phyloP scores from a whole-genome alignment of 495 filamentous ascomycete species.

The Penicillium antarcticum region DNA sequence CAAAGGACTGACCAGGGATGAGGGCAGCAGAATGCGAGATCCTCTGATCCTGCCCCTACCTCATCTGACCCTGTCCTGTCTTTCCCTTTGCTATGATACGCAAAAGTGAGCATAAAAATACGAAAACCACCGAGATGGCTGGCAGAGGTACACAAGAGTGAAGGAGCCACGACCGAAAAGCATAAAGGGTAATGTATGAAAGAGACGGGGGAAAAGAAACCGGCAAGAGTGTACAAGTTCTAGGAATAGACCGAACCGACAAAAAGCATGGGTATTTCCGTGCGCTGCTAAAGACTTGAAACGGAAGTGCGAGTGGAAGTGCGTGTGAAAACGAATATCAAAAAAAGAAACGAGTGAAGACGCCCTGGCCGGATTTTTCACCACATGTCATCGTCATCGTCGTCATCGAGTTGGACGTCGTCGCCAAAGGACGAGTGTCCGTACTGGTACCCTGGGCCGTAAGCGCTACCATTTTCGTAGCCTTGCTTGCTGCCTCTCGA shows the following conservation, averaged over 20 bases:
- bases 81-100: neutral
- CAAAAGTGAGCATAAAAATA: constrained; percentile 13
- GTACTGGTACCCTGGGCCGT: constrained; percentile 45
- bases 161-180: neutral
- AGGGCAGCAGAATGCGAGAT: neutral
- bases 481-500: constrained; percentile 50
- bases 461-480: constrained; percentile 45
- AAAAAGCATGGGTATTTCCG: constrained; percentile 36
- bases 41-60: no score
- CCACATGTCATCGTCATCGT: constrained; percentile 58
- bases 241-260: constrained; percentile 20
- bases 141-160: constrained; percentile 1
- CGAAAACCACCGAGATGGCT: neutral
- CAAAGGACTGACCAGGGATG: constrained; percentile 2
- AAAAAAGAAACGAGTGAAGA: constrained; percentile 15
- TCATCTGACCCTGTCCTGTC: neutral
- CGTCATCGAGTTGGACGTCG: constrained; percentile 45
- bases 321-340: neutral
- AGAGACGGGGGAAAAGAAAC: constrained; percentile 7
- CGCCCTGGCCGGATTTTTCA: constrained; percentile 29
- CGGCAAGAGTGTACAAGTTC: constrained; percentile 31
- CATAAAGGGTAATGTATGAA: constrained; percentile 8
- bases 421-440: constrained; percentile 50
- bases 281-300: constrained; percentile 28
- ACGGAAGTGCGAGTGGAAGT: constrained; percentile 18